Conservation (phyloP, 148 eudicot genomes). For the Heliosperma pusillum region DNA sequence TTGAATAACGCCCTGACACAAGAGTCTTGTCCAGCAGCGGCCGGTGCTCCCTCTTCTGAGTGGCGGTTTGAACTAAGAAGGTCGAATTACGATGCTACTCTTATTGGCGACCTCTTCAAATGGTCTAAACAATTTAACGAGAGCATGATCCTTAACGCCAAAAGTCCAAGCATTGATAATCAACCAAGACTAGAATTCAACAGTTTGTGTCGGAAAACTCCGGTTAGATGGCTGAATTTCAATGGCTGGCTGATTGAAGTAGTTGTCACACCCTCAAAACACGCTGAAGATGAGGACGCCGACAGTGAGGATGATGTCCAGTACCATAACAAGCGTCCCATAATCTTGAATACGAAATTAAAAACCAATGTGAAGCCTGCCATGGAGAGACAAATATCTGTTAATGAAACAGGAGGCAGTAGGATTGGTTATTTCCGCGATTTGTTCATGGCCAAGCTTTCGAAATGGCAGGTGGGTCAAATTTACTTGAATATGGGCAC, state of each 20-base stretch:
- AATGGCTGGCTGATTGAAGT: background rate
- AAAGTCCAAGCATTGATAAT: background rate
- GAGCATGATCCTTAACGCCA: background rate
- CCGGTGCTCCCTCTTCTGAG: background rate
- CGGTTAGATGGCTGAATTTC: background rate
- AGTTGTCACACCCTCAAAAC: background rate
- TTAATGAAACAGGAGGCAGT: background rate
- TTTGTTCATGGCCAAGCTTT: background rate
- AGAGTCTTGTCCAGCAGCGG: background rate
- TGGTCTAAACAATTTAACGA: background rate
- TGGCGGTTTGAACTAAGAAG: slow-evolving; percentile 1
- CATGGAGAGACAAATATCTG: background rate
- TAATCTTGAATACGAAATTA: background rate
- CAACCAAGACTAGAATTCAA: background rate
- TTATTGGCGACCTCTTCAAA: background rate
- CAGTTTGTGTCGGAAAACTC: background rate
- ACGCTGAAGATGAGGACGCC: background rate
- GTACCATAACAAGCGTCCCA: background rate
- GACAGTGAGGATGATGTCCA: background rate
- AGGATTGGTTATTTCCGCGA: background rate
- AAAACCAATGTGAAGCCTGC: background rate
- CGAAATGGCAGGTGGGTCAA: slow-evolving; percentile 1
- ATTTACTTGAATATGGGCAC: background rate
- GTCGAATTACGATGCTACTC: background rate
- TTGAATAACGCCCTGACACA: background rate